Evolutionary conservation across 73 alveolate genomes (phyloP).

Genomic region (Tetrahymena thermophila): DNA sequence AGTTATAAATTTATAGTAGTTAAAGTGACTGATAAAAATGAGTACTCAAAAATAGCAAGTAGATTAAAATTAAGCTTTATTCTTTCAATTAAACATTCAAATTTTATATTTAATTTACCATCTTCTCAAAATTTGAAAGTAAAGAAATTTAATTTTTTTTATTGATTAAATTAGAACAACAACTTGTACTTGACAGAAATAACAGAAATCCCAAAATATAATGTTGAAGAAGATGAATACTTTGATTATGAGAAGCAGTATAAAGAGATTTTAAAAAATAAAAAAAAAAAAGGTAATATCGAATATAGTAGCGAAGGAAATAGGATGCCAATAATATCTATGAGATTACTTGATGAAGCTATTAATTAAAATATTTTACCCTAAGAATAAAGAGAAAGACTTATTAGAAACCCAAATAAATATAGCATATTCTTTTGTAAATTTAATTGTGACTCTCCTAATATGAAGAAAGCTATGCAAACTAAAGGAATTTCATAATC

Average conservation of each 20-base stretch:
- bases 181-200: not conserved
- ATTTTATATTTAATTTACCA: no score
- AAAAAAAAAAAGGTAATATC: not conserved
- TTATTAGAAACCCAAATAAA: conserved; percentile 36
- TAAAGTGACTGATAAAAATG: not conserved
- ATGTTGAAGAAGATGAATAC: not conserved
- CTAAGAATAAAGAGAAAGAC: conserved; percentile 15
- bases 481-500: not conserved
- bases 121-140: no score
- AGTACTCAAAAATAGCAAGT: not conserved
- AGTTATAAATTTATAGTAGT: no score
- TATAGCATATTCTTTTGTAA: conserved; percentile 18
- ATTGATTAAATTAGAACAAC: not conserved
- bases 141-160: not conserved
- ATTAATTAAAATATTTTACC: conserved; percentile 27
- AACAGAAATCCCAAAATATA: not conserved
- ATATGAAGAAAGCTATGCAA: conserved; percentile 17
- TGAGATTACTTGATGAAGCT: conserved; percentile 25
- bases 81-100: no score
- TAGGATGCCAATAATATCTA: conserved; percentile 2
- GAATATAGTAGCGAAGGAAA: conserved; percentile 4
- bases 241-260: not conserved
- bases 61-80: not conserved
- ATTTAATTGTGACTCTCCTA: conserved; percentile 27
- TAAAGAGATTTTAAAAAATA: not conserved